Evolutionary conservation across 2,329 filamentous ascomycete species (phyloP), one percentile per base, ranked within the genome.

Genomic region (Alternaria rosae): DNA sequence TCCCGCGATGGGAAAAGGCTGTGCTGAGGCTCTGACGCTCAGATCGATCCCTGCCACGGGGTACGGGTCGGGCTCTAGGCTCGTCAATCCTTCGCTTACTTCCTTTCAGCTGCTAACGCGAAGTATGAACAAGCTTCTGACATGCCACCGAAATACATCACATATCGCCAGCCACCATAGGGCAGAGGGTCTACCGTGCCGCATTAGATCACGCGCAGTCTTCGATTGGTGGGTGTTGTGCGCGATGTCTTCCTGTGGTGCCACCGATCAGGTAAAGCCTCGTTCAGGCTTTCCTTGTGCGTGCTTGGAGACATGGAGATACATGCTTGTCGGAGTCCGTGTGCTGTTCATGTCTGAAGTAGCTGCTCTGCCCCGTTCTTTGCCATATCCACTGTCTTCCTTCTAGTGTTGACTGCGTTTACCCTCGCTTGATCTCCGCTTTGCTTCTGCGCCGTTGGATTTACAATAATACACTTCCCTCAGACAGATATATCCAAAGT

Each of bases 11-110:
- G 43, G 47, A 35, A n/a, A 58, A 44, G 57, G 66, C 61, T 62
- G 60, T 57, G 47, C 59, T 62, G 57, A 59, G 59, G 50, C 57
- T 57, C 56, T 52, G 38, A 43, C 54, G 67, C 64, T 48, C 54
- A 63, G 62, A 57, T 63, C 67, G 44, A 56, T 42, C 41, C 30
- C 38, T 48, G 61, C 59, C 25, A 54, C 28, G 47, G 54, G 52
- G 53, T 51, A 50, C 54, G 42, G 56, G 42, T 61, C 42, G 48
- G 54, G 48, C 43, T 42, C 32, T 50, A 42, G 48, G 26, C 62
- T 66, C 48, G 57, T 62, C 59, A 62, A 59, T 63, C 63, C 62
- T 65, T 60, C 65, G 54, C 67, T 61, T 65, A 62, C 54, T 61
- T 58, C 20, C 48, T 54, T 68, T 52, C 32, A 65, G 65, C 44